Percentiles rank a stretch among this genome's conserved stretches.
Evolutionary conservation across 495 filamentous ascomycete genomes (phyloP).

Genomic region (Clohesyomyces aquaticus): DNA sequence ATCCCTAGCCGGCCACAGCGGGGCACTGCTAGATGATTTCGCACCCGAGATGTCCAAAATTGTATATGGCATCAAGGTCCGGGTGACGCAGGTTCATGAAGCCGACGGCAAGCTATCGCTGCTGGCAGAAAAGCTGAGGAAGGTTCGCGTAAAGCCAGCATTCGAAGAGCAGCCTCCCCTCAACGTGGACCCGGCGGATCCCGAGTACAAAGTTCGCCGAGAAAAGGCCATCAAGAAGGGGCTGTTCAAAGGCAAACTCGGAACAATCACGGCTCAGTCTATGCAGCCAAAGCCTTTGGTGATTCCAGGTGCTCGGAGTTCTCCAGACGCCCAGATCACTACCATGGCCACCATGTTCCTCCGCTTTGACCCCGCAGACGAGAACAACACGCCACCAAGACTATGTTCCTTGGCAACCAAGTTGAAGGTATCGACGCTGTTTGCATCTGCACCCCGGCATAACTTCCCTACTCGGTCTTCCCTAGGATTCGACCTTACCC

Average conservation of each 20-base stretch:
- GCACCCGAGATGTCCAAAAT: constrained; percentile 80
- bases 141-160: constrained; percentile 77
- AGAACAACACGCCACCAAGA: constrained; percentile 64
- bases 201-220: constrained; percentile 69
- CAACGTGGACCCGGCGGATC: constrained; percentile 59
- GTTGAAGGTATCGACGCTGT: constrained; percentile 77
- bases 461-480: constrained; percentile 52
- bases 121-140: constrained; percentile 58
- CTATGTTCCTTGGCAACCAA: constrained; percentile 70
- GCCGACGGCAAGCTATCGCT: constrained; percentile 52
- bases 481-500: constrained; percentile 54
- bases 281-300: constrained; percentile 72
- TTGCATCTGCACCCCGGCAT: constrained; percentile 57
- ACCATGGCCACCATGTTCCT: constrained; percentile 72
- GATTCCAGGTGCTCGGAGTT: constrained; percentile 48
- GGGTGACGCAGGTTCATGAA: constrained; percentile 50
- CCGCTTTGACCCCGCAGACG: constrained; percentile 71
- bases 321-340: constrained; percentile 22
- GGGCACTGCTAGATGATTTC: constrained; percentile 71
- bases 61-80: constrained; percentile 71
- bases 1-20: constrained; percentile 53
- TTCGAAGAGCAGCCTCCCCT: constrained; percentile 77
- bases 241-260: constrained; percentile 75
- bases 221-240: constrained; percentile 80
- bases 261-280: constrained; percentile 71